Conservation (phyloP, 2,329 filamentous ascomycete genomes). For the Sporothrix inflata region DNA sequence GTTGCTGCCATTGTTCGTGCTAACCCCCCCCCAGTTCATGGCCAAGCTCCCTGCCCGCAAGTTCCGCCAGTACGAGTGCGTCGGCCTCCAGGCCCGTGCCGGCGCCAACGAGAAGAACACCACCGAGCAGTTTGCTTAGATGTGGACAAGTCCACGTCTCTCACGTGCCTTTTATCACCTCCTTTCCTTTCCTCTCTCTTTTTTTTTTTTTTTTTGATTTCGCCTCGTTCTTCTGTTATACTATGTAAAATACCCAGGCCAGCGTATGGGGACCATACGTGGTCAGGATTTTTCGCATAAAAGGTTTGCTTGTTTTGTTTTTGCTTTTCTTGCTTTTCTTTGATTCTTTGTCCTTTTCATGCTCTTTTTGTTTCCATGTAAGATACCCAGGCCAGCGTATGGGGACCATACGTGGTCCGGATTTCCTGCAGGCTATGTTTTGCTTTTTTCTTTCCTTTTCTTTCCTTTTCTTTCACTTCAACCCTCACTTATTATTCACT, state of each 20-base stretch:
- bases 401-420: slow-evolving; percentile 29
- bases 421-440: slow-evolving; percentile 21
- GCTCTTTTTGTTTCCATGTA: neutral
- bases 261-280: slow-evolving; percentile 29
- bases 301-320: slow-evolving; percentile 1
- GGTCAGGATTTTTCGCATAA: slow-evolving; percentile 21
- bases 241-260: slow-evolving; percentile 24
- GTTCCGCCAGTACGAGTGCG: slow-evolving; percentile 45
- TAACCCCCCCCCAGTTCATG: slow-evolving; percentile 38
- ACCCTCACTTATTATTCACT: neutral
- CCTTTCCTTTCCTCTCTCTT: neutral
- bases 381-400: slow-evolving; percentile 29
- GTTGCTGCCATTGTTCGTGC: neutral
- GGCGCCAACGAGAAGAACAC: slow-evolving; percentile 18
- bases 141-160: neutral
- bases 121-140: neutral
- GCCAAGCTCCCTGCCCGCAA: slow-evolving; percentile 47
- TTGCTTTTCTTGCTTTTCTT: neutral
- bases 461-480: neutral
- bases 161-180: too few relatives aligned
- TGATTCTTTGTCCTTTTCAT: neutral
- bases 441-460: neutral
- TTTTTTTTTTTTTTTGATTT: neutral
- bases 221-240: neutral
- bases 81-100: slow-evolving; percentile 31